Conservation (phyloP, 805 yeast species). For the Saccharomycopsis sp. region DNA sequence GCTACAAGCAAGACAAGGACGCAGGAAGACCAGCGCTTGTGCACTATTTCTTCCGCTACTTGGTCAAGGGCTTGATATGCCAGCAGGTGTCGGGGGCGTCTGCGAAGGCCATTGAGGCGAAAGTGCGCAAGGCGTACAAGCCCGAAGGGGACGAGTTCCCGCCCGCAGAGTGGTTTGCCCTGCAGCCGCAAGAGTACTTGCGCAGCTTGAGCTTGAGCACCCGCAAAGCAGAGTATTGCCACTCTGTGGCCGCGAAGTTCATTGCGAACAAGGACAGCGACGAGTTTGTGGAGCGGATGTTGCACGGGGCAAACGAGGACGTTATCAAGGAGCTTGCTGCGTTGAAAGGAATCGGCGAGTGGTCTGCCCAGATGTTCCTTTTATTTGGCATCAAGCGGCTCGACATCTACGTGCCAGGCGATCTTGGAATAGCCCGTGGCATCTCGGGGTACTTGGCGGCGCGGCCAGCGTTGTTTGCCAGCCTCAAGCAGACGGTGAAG, state of each 20-base stretch:
- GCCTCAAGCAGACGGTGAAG: conserved; percentile 35
- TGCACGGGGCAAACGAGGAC: conserved; percentile 33
- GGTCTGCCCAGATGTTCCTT: conserved; percentile 89
- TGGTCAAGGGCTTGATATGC: conserved; percentile 45
- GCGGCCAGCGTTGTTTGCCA: conserved; percentile 40
- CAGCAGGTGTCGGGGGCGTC: conserved; percentile 80
- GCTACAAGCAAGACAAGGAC: conserved; percentile 13
- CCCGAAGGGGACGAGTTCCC: conserved; percentile 34
- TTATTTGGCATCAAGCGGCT: conserved; percentile 56
- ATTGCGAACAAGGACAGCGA: conserved; percentile 30
- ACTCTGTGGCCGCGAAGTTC: conserved; percentile 46
- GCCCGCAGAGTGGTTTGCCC: conserved; percentile 39
- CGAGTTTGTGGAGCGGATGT: conserved; percentile 29
- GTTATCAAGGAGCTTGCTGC: conserved; percentile 39
- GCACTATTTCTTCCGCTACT: conserved; percentile 33
- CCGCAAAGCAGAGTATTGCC: conserved; percentile 57
- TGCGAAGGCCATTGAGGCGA: conserved; percentile 52
- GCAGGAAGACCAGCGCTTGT: conserved; percentile 2
- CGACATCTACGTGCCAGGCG: conserved; percentile 70
- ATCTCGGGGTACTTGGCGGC: conserved; percentile 51
- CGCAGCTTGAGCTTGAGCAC: conserved; percentile 60
- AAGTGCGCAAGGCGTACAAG: conserved; percentile 34
- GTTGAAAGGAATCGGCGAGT: conserved; percentile 67
- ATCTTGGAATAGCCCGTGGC: conserved; percentile 81
- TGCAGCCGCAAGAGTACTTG: conserved; percentile 37